Percentiles rank a stretch among this genome's conserved stretches.
These are phyloP conservation scores for Diutina rugosa DNA, from an alignment of 1,139 yeast genomes.

Conservation along the genomic window DNA sequence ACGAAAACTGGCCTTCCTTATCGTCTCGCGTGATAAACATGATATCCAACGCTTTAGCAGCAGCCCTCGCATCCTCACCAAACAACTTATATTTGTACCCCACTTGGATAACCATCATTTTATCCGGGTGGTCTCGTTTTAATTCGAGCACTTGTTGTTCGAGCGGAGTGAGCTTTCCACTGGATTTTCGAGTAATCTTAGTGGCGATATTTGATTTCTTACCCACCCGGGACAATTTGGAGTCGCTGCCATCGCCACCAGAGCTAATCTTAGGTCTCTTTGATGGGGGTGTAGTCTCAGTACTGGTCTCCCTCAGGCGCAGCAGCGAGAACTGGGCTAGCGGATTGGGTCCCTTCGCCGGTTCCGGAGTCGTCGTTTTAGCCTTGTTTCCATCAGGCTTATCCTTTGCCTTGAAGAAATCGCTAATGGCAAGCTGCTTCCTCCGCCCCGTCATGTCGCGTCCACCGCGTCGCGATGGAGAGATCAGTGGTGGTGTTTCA, in stretches of 20 bases:
- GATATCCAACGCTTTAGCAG: slow-evolving; percentile 52
- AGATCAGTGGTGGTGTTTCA: no score
- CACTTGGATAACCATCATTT: slow-evolving; percentile 67
- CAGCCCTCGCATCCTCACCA: slow-evolving; percentile 71
- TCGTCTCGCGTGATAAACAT: slow-evolving; percentile 58
- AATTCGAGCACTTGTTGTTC: slow-evolving; percentile 66
- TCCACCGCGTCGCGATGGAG: neutral
- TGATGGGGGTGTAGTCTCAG: neutral
- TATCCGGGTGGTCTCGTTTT: slow-evolving; percentile 47
- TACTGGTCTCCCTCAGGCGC: neutral
- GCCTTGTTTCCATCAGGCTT: neutral
- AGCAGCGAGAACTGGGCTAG: neutral
- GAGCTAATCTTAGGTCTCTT: neutral
- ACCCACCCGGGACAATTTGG: neutral
- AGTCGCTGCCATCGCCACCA: neutral
- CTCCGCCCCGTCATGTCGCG: neutral
- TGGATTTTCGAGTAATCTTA: neutral
- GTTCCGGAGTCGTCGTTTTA: neutral
- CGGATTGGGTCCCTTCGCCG: neutral
- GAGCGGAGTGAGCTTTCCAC: slow-evolving; percentile 44
- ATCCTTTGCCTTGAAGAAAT: neutral
- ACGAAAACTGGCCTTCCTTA: slow-evolving; percentile 51
- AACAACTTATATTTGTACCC: slow-evolving; percentile 86
- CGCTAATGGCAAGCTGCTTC: slow-evolving; percentile 1
- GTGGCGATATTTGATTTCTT: neutral